Conservation (phyloP, 108 stramenopile species). For the Cyclotella sp. region DNA sequence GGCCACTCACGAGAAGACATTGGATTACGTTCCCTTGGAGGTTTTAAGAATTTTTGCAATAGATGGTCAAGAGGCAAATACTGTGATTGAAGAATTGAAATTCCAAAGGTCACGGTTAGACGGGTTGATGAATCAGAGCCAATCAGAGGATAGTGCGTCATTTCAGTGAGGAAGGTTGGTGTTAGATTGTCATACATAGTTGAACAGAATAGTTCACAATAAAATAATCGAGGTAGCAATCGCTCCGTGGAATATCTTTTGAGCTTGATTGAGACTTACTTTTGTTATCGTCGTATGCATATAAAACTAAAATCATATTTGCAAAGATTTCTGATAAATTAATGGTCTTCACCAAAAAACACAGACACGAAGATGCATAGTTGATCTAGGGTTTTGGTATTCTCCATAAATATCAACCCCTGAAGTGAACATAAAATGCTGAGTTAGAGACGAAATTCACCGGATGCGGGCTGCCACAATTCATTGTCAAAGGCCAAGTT, state of each 20-base stretch:
- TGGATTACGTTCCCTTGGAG: slow-evolving; percentile 67
- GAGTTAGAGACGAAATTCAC: not conserved
- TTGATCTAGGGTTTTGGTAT: slow-evolving; percentile 1
- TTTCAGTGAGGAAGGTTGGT: slow-evolving; percentile 23
- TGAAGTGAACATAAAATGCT: not conserved
- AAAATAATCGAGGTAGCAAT: too few relatives aligned
- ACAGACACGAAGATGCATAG: not conserved
- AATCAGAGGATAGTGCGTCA: slow-evolving; percentile 26
- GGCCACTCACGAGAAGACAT: slow-evolving; percentile 84
- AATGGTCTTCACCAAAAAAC: not conserved
- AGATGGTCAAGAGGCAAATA: slow-evolving; percentile 65
- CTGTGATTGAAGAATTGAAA: slow-evolving; percentile 56
- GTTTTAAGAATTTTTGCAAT: slow-evolving; percentile 64
- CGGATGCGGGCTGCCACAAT: slow-evolving; percentile 45
- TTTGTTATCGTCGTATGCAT: too few relatives aligned
- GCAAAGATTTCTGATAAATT: not conserved
- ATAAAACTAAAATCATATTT: too few relatives aligned
- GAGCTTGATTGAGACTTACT: too few relatives aligned
- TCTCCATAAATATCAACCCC: not conserved
- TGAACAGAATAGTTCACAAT: too few relatives aligned
- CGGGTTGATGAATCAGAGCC: slow-evolving; percentile 38
- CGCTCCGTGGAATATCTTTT: too few relatives aligned
- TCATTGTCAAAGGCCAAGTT: slow-evolving; percentile 61
- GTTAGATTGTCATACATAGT: not conserved
- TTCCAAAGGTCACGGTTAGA: slow-evolving; percentile 62